These are phyloP conservation scores for Hylodesmum podocarpum DNA, from an alignment of 306 rosid species.

Conservation along the genomic window DNA sequence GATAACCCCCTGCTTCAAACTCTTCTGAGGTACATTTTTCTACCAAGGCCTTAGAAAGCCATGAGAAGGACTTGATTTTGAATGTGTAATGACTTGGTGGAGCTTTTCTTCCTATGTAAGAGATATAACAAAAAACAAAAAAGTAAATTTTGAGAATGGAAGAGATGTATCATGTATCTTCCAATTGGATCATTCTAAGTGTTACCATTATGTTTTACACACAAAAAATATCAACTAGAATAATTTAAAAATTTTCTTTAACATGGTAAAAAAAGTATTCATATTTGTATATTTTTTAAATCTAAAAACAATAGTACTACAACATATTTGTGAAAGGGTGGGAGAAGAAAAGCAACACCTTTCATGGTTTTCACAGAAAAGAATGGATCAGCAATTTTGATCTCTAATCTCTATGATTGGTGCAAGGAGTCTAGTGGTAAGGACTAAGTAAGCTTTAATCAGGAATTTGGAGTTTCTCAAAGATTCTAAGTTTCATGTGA, in stretches of 20 bases:
- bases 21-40: constrained; percentile 29
- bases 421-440: neutral
- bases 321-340: neutral
- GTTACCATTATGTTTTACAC: neutral
- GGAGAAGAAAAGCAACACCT: constrained; percentile 16
- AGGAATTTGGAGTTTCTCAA: neutral
- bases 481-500: constrained; percentile 12
- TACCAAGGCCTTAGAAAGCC: constrained; percentile 32
- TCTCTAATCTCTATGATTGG: neutral
- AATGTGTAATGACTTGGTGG: constrained; percentile 45
- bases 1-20: constrained; percentile 44
- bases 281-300: neutral
- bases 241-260: neutral
- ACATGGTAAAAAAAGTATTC: neutral
- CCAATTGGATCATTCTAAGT: neutral
- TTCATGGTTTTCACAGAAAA: constrained; percentile 22
- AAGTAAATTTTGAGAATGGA: neutral
- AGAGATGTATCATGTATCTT: neutral
- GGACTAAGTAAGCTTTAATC: neutral
- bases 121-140: neutral
- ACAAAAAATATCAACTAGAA: neutral
- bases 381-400: neutral
- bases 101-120: constrained; percentile 41
- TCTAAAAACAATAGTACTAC: neutral
- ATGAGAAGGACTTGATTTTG: constrained; percentile 39